Percentiles rank a stretch among this genome's conserved stretches.
These are phyloP conservation scores for Dichotomocladium elegans DNA, from an alignment of 371 early-diverging fungal genomes.

Conservation along the genomic window DNA sequence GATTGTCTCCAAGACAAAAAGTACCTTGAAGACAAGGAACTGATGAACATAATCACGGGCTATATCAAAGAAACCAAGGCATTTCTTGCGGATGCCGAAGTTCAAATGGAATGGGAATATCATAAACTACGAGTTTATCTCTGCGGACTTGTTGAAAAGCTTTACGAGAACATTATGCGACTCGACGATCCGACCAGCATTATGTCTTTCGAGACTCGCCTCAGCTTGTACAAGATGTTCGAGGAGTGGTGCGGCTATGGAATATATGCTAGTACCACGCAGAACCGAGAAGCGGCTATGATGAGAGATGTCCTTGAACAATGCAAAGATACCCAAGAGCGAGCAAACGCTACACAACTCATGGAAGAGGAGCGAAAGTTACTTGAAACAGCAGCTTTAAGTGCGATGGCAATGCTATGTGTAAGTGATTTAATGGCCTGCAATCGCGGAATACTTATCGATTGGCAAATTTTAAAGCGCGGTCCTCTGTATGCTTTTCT, in stretches of 20 bases:
- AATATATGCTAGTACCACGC: constrained; percentile 49
- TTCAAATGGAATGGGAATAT: constrained; percentile 85
- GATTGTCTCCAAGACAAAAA: constrained; percentile 56
- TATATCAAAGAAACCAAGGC: constrained; percentile 73
- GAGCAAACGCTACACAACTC: constrained; percentile 53
- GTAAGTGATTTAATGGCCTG: constrained; percentile 35
- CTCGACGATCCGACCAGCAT: constrained; percentile 42
- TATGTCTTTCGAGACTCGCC: constrained; percentile 79
- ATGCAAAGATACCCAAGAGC: constrained; percentile 67
- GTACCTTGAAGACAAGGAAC: constrained; percentile 57
- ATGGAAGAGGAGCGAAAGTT: constrained; percentile 79
- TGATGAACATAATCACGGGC: constrained; percentile 60
- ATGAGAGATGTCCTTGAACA: constrained; percentile 72
- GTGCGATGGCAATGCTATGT: constrained; percentile 87
- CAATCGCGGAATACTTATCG: not conserved
- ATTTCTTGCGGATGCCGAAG: constrained; percentile 67
- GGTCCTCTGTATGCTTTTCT: constrained; percentile 65
- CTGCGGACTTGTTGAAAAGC: constrained; percentile 78
- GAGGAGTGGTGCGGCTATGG: constrained; percentile 95
- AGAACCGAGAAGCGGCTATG: constrained; percentile 74
- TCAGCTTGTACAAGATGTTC: constrained; percentile 77
- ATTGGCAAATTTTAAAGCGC: constrained; percentile 46
- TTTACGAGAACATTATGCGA: constrained; percentile 67
- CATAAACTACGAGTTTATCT: constrained; percentile 84
- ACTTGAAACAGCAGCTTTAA: constrained; percentile 75